Evolutionary conservation across 1,284 basidiomycete genomes (phyloP).

Genomic region (Agaricales sp.): DNA sequence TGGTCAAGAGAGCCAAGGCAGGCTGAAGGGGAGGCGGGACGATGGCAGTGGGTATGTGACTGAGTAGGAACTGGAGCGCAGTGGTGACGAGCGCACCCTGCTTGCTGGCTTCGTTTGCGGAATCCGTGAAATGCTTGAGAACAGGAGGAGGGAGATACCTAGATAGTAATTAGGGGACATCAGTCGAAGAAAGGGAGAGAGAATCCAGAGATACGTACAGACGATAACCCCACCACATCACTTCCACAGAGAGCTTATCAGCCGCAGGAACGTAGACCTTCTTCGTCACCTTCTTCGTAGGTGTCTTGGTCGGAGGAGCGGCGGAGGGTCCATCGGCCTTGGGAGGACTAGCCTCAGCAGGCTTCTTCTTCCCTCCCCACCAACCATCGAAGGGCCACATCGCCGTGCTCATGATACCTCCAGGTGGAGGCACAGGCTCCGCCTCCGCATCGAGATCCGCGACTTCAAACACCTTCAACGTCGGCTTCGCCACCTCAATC

Average conservation of each 20-base stretch:
- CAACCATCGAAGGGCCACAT: not conserved
- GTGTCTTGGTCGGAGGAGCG: too few species aligned
- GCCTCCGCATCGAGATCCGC: not conserved
- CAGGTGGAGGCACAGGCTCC: not conserved
- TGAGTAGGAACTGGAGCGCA: slow-evolving; percentile 63
- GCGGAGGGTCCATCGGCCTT: not conserved
- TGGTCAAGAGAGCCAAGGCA: slow-evolving; percentile 45
- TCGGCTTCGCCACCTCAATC: not conserved
- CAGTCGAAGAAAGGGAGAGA: slow-evolving; percentile 1
- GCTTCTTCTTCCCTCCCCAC: not conserved
- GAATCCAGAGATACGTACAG: not conserved
- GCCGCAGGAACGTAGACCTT: not conserved
- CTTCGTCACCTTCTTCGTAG: not conserved
- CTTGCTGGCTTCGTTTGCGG: slow-evolving; percentile 52
- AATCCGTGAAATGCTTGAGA: slow-evolving; percentile 48
- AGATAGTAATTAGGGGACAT: not conserved
- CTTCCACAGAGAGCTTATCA: not conserved
- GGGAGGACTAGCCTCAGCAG: not conserved
- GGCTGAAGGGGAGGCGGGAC: slow-evolving; percentile 52
- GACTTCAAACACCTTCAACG: not conserved
- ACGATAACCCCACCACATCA: not conserved
- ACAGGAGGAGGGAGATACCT: slow-evolving; percentile 64
- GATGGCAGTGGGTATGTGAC: slow-evolving; percentile 43
- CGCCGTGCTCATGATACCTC: not conserved
- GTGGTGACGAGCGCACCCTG: slow-evolving; percentile 63